Percentiles rank a stretch among this genome's conserved stretches.
Evolutionary conservation across 106 monocot genomes (phyloP).

Genomic region (Gastrodia elata): DNA sequence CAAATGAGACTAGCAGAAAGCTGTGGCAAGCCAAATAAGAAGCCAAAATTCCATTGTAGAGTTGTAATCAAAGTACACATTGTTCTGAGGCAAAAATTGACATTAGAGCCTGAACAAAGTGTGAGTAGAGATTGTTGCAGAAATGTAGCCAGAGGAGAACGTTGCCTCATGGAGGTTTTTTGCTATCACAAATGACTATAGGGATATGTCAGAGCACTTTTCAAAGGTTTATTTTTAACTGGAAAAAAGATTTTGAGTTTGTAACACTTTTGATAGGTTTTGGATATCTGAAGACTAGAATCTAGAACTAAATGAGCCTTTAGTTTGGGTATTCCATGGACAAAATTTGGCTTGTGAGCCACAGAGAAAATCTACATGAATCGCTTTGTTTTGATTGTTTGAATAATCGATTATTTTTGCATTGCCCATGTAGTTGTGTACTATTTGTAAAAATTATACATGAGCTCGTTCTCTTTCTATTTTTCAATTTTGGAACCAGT

Average conservation of each 20-base stretch:
- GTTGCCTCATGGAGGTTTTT: background rate
- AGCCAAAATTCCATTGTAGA: background rate
- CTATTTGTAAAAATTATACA: background rate
- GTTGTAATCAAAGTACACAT: too few species aligned
- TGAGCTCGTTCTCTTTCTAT: background rate
- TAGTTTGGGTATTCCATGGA: background rate
- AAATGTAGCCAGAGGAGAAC: background rate
- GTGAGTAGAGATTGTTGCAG: background rate
- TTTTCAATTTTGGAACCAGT: background rate
- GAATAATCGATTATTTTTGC: background rate
- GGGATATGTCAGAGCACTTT: background rate
- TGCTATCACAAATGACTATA: too few species aligned
- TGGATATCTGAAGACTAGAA: background rate
- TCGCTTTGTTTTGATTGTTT: background rate
- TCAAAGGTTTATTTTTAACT: background rate
- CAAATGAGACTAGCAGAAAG: too few species aligned
- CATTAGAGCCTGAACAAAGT: background rate
- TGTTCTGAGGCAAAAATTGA: background rate
- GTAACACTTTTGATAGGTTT: background rate
- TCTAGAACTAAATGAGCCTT: background rate
- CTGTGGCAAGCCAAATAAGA: background rate
- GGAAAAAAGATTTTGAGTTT: background rate
- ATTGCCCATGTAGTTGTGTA: background rate
- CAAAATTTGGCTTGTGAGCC: background rate
- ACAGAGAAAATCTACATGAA: background rate